Base-by-base conservation (phyloP, 1,284 basidiomycete species). In the Marasmius sp. region DNA sequence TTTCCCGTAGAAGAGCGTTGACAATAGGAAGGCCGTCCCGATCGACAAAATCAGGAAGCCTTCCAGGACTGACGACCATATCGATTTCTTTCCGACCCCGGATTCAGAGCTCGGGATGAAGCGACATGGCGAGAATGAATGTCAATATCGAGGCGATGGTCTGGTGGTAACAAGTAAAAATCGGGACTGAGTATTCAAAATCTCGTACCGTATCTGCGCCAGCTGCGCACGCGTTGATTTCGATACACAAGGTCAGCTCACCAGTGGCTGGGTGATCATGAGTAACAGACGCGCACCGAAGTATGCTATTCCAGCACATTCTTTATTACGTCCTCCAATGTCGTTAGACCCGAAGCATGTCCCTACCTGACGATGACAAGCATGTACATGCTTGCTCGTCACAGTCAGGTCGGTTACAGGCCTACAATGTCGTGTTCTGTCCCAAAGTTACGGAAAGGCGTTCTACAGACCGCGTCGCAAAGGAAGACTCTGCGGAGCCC, bases 21-120 rank as follows among this genome's bases (percentile, higher is more conserved):
- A 75, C 61, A 60, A 75, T 77, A 1, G 75, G 75, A 33, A 77
- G 62, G 3, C 64, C 66, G 1, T 61, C 18, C 20, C 69, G 66
- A 53, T 76, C 72, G 6, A 64, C 65, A 43, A 77, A 77, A 4
- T 66, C 70, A 0, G 79, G 79, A 8, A 80, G 66, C 41, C 74
- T 66, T 20, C 69, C 64, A 0, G 60, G 57, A 1, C 73, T 75
- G 0, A 72, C 54, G 8, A 74, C 66, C 5, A 60, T 50, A 58
- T 75, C 75, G 2, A 77, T 63, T 62, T 74, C 74, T 55, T 65
- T 67, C 57, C 73, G 70, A 4, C 72, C 76, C 58, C 67, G 71
- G 14, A 56, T 58, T 60, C 74, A 74, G 4, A 72, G 67, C 0
- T 70, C 70, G 0, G 74, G 75, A 58, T 72, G 64, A 36, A 67